Evolutionary conservation across 768 basidiomycete species (phyloP).

Genomic region (Glaciozyma antarctica): DNA sequence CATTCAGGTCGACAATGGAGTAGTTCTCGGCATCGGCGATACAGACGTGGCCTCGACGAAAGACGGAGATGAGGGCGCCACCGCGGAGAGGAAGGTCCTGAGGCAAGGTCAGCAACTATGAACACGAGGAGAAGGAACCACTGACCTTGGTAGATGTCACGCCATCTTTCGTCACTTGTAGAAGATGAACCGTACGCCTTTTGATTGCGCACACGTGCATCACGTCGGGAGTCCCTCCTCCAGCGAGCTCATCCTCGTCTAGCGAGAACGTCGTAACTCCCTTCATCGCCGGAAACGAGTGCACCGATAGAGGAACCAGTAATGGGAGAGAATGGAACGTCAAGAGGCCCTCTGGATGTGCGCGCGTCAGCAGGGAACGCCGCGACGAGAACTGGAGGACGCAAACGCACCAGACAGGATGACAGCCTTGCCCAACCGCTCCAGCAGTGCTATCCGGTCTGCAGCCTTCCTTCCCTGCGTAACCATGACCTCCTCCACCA

Average conservation of each 20-base stretch:
- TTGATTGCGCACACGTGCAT: slow-evolving; percentile 40
- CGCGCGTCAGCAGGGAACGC: background rate
- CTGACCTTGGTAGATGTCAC: slow-evolving; percentile 30
- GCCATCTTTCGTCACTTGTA: slow-evolving; percentile 31
- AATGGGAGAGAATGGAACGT: slow-evolving; percentile 73
- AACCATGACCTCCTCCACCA: slow-evolving; percentile 60
- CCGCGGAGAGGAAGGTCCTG: slow-evolving; percentile 32
- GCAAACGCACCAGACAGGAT: slow-evolving; percentile 58
- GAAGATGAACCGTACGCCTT: slow-evolving; percentile 39
- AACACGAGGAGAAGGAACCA: too few relatives aligned
- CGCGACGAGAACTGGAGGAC: background rate
- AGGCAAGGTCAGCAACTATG: background rate
- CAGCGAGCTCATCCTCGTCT: slow-evolving; percentile 48
- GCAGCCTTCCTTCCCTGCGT: slow-evolving; percentile 57
- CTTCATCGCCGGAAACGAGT: slow-evolving; percentile 62
- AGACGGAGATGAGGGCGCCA: slow-evolving; percentile 45
- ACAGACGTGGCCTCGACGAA: slow-evolving; percentile 57
- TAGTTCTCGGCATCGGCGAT: slow-evolving; percentile 65
- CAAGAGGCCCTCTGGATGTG: slow-evolving; percentile 44
- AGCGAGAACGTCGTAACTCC: slow-evolving; percentile 72
- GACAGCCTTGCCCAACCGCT: slow-evolving; percentile 62
- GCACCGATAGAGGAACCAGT: slow-evolving; percentile 58
- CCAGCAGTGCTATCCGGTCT: slow-evolving; percentile 69
- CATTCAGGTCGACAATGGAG: slow-evolving; percentile 68
- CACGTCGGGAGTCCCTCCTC: slow-evolving; percentile 31